Evolutionary conservation across 805 yeast species (phyloP), one percentile per base, ranked within the genome.

Genomic region (Sugiyamaella americana): DNA sequence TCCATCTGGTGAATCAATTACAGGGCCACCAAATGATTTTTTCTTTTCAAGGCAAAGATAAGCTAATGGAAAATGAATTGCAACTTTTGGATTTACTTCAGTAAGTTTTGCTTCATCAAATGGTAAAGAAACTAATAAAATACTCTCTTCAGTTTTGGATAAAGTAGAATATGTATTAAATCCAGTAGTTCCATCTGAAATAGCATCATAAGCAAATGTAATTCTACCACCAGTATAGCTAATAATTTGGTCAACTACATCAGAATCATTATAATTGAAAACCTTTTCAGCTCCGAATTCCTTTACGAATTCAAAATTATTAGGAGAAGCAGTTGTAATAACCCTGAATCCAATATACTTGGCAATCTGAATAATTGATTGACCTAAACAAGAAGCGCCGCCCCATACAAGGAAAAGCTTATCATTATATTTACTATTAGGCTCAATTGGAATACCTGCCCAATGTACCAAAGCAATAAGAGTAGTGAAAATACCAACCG

Each of bases 361-460:
- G 21, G 82, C 82, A 39, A 79, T 53, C 67, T 84, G 89, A 46
- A 80, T 72, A 10, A 80, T 77, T 20, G 67, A 40, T 41, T 66
- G 68, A 21, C 87, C 87, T 11, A 81, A 71, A 26, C 82, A 72
- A 20, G 84, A 72, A 19, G 86, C 77, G 52, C 84, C 88, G 2
- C 66, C 65, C 49, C 59, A 62, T 10, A 62, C 48, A 3, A 62
- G 52, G 19, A 52, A 54, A 49, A 45, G 51, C 10, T 54, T n/a
- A 50, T 10, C 37, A 21, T 41, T 39, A 24, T 24, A 43, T 44
- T 55, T 48, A 16, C 21, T 11, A 36, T 11, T 11, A 17, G 66
- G 46, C 18, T 62, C 63, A 30, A 78, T 58, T 39, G 63, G 49
- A 16, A 42, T 35, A 40, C 55, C 50, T 43, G 40, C 49, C 48